A percentile compares a stretch with the other conserved stretches of the same genome.
Conservation (phyloP, 164 flowering plant genomes). For the Pachysandra terminalis region DNA sequence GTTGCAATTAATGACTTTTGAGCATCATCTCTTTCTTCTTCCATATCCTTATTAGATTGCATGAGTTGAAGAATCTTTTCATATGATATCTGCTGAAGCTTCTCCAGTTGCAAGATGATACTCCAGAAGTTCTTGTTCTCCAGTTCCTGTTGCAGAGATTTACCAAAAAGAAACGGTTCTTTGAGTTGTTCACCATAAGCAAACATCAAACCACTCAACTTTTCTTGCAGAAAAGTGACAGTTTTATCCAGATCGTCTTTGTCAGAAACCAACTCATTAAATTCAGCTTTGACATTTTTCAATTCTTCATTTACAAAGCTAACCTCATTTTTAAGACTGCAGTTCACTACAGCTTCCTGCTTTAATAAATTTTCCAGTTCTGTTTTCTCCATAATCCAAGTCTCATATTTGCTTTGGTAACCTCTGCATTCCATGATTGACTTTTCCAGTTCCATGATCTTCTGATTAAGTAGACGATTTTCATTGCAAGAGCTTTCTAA, state of each 20-base stretch:
- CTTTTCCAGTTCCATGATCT: constrained; percentile 49
- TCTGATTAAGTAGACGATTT: constrained; percentile 45
- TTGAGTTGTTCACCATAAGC: constrained; percentile 23
- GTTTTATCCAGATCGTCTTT: constrained; percentile 44
- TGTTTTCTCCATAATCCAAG: constrained; percentile 42
- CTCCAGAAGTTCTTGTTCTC: constrained; percentile 29
- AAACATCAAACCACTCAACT: constrained; percentile 35
- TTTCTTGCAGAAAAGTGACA: constrained; percentile 35
- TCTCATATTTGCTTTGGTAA: constrained; percentile 46
- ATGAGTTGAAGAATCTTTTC: constrained; percentile 37
- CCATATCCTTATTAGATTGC: constrained; percentile 40
- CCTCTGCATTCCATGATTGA: constrained; percentile 36
- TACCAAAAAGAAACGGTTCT: constrained; percentile 18
- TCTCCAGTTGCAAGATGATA: constrained; percentile 39
- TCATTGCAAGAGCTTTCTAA: constrained; percentile 40
- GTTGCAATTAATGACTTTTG: constrained; percentile 28
- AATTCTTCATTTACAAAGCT: constrained; percentile 49
- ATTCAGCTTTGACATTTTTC: constrained; percentile 31
- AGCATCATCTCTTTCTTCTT: constrained; percentile 42
- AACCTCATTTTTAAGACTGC: constrained; percentile 35
- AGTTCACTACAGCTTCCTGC: constrained; percentile 39
- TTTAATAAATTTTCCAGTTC: constrained; percentile 43
- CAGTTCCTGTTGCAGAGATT: constrained; percentile 18
- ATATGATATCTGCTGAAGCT: constrained; percentile 39
- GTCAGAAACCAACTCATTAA: constrained; percentile 28